Evolutionary conservation across 768 basidiomycete species (phyloP).

Genomic region (Dioszegia hungarica): DNA sequence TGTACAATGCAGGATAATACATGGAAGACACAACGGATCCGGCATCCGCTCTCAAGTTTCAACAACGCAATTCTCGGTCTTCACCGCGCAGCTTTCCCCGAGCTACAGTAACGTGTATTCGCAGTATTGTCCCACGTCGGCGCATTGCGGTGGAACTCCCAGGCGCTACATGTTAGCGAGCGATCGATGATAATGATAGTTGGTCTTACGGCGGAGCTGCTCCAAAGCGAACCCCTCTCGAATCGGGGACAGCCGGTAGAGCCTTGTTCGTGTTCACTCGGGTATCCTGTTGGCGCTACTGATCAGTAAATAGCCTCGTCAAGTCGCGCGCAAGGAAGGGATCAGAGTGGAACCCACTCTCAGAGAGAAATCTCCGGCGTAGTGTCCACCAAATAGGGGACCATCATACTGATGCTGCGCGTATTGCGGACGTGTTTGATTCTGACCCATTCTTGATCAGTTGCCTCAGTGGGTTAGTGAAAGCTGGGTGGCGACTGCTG

Average conservation of each 20-base stretch:
- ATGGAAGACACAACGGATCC: too few species aligned
- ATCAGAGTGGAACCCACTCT: constrained; percentile 12
- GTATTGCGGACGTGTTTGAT: neutral
- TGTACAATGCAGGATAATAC: too few species aligned
- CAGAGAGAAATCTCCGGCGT: constrained; percentile 30
- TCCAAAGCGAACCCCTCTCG: constrained; percentile 24
- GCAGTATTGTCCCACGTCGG: constrained; percentile 32
- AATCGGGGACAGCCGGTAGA: constrained; percentile 16
- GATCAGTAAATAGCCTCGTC: neutral
- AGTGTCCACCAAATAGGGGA: constrained; percentile 29
- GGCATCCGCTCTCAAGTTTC: too few species aligned
- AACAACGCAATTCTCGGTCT: too few species aligned
- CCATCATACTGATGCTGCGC: constrained; percentile 12
- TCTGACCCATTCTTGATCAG: constrained; percentile 6
- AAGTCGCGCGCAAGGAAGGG: too few species aligned
- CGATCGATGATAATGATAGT: neutral
- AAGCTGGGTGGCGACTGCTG: too few species aligned
- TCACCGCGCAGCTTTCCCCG: too few species aligned
- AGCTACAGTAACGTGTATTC: constrained; percentile 29
- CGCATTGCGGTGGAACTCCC: constrained; percentile 34
- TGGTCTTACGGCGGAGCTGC: constrained; percentile 33
- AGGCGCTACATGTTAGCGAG: constrained; percentile 16
- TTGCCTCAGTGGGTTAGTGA: neutral
- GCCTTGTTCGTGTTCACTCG: constrained; percentile 17
- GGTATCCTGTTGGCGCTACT: neutral